Conservation (phyloP, 2,329 filamentous ascomycete genomes). For the Byssochlamys sp. region DNA sequence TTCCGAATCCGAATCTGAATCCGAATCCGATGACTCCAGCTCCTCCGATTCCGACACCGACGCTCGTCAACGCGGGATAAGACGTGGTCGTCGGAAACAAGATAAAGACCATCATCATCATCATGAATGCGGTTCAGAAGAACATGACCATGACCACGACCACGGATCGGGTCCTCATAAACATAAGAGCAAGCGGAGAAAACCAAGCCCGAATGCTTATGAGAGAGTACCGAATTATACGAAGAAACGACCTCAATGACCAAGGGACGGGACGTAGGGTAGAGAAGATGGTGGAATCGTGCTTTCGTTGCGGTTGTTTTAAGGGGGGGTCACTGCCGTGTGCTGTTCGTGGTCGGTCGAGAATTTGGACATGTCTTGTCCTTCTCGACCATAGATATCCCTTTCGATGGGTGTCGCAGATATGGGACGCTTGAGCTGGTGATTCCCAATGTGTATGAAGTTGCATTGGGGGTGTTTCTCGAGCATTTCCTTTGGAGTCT, state of each 20-base stretch:
- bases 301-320: no score
- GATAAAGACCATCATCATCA: conserved; percentile 3
- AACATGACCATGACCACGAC: conserved; percentile 7
- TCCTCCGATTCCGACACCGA: conserved; percentile 40
- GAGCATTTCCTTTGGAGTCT: background rate
- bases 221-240: conserved; percentile 34
- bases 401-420: background rate
- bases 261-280: background rate
- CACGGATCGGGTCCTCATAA: conserved; percentile 5
- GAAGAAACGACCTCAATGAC: background rate
- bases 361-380: no score
- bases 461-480: no score
- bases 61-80: conserved; percentile 15
- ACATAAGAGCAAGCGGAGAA: conserved; percentile 21
- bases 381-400: no score
- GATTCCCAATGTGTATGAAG: background rate
- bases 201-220: conserved; percentile 38
- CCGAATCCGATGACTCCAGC: conserved; percentile 43
- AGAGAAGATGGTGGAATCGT: background rate
- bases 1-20: conserved; percentile 38
- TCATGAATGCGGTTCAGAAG: conserved; percentile 11
- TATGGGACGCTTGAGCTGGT: background rate
- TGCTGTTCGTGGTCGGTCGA: no score
- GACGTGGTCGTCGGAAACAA: conserved; percentile 7
- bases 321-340: no score